These are phyloP conservation scores for Phytopythium chamaehyphon DNA, from an alignment of 352 stramenopile genomes.

Conservation along the genomic window DNA sequence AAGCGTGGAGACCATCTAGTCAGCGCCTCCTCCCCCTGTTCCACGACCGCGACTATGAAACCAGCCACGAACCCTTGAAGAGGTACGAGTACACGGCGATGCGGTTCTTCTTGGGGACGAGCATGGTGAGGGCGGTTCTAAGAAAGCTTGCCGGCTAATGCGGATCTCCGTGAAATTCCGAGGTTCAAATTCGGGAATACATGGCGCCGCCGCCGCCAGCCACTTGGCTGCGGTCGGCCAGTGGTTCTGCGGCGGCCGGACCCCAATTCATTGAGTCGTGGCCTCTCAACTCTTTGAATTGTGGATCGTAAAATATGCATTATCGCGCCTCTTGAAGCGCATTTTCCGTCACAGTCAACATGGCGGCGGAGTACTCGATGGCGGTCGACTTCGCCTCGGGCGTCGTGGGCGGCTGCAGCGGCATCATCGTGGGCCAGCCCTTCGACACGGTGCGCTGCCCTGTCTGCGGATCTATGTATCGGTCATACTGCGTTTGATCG, in stretches of 20 bases:
- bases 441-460: constrained; percentile 44
- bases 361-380: constrained; percentile 32
- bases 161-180: constrained; percentile 77
- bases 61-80: constrained; percentile 82
- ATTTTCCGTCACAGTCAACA: too few species aligned
- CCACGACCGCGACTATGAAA: too few species aligned
- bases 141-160: constrained; percentile 89
- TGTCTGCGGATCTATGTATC: not conserved
- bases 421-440: constrained; percentile 53
- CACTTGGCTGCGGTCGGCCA: too few species aligned
- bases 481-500: not conserved
- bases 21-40: not conserved
- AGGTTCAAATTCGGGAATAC: constrained; percentile 61
- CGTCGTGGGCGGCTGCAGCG: constrained; percentile 42
- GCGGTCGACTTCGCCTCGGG: constrained; percentile 42
- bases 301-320: too few species aligned
- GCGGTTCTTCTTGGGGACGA: constrained; percentile 98
- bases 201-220: not conserved
- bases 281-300: too few species aligned
- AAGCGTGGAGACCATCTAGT: not conserved
- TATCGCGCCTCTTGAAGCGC: too few species aligned
- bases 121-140: constrained; percentile 65
- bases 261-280: too few species aligned
- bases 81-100: constrained; percentile 99
- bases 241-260: too few species aligned